Base-by-base conservation (phyloP, 192 early-diverging fungal genomes). In the Podila epigama region DNA sequence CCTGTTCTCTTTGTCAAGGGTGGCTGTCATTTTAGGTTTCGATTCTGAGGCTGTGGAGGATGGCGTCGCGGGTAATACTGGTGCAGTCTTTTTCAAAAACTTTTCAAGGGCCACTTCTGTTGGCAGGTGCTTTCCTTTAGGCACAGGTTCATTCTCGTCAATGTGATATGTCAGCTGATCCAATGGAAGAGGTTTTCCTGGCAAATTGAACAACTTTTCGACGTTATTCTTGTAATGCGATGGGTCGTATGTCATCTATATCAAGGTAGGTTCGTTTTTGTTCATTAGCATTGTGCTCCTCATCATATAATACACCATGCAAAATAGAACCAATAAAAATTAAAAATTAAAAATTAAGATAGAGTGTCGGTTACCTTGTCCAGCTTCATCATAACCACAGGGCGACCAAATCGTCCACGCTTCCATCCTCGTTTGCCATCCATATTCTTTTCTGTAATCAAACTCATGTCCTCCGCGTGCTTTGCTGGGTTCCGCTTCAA, bases 401-500 rank as follows among this genome's bases (percentile, higher is more conserved):
- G 91, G 25, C 91, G 86, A 60, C 89, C 89, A 81, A 91, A 93
- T 35, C 89, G 67, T 18, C 88, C 86, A 61, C 85, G 79, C 55
- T 85, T 85, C 92, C 94, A 95, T 5, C 89, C 89, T 20, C 75
- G 59, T 29, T 87, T 85, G 35, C 81, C 83, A 25, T 85, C 83
- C 52, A 90, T 73, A 69, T 89, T 92, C 52, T 88, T 87, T 35
- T 90, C 88, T 2, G 88, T 93, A 25, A 94, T 86, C 55, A 91
- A 62, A 1, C 81, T 66, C 91, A 93, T 90, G 64, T 93, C 89
- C 39, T 85, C 83, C 0, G 90, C 89, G 20, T 86, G 58, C 18
- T 79, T 75, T 1, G 78, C 83, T 8, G 81, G 78, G 22, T 51
- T 80, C 29, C 75, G 68, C 55, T 68, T 72, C 32, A 84, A 51